Conservation (phyloP, 176 grass and related monocot genomes). For the Aegilops longissima region DNA sequence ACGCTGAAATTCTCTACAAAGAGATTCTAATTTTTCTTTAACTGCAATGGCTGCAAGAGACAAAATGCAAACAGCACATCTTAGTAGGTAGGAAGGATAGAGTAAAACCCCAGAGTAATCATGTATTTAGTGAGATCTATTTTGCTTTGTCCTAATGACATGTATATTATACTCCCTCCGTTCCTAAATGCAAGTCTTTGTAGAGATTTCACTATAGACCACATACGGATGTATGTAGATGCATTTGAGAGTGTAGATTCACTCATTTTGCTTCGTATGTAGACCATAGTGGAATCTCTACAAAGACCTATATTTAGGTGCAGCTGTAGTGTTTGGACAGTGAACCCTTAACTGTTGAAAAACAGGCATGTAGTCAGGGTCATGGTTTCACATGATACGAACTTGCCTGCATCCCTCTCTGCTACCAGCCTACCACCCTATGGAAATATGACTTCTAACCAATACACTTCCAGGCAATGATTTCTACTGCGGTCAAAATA, state of each 20-base stretch:
- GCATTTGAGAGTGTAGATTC: too few species aligned
- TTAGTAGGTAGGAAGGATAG: conserved; percentile 11
- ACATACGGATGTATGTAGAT: too few species aligned
- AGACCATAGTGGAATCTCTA: too few species aligned
- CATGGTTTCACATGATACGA: conserved; percentile 5
- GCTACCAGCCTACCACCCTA: conserved; percentile 59
- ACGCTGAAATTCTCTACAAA: conserved; percentile 90
- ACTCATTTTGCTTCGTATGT: too few species aligned
- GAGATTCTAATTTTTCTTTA: conserved; percentile 90
- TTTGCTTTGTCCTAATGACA: not conserved
- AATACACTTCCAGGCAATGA: not conserved
- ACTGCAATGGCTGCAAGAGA: conserved; percentile 68
- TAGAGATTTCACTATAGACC: too few species aligned
- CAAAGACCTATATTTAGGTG: too few species aligned
- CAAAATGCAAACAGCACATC: conserved; percentile 19
- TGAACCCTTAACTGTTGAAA: not conserved
- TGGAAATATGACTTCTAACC: conserved; percentile 23
- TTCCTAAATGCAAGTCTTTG: too few species aligned
- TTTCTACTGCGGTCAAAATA: not conserved
- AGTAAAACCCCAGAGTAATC: too few species aligned
- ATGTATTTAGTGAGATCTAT: not conserved
- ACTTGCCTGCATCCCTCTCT: conserved; percentile 77
- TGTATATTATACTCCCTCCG: not conserved
- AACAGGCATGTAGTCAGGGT: not conserved
- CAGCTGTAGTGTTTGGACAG: not conserved